These are phyloP conservation scores for Coemansia aciculifera DNA, from an alignment of 192 early-diverging fungal species.

Conservation along the genomic window DNA sequence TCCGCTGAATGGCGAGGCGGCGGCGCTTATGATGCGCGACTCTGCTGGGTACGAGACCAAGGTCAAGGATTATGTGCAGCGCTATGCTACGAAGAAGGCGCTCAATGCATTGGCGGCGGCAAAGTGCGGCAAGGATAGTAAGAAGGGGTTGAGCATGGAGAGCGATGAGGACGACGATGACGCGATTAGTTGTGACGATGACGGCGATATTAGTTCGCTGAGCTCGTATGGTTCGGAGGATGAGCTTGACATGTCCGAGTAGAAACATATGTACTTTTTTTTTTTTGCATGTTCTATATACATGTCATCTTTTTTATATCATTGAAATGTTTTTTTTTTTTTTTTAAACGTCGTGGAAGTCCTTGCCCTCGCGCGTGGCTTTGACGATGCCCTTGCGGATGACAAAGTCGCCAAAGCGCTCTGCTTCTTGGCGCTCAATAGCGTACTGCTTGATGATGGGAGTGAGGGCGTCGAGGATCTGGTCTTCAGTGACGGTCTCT, in stretches of 20 bases:
- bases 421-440: slow-evolving; percentile 65
- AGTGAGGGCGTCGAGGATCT: slow-evolving; percentile 75
- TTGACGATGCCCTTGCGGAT: slow-evolving; percentile 86
- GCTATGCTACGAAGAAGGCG: slow-evolving; percentile 57
- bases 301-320: background rate
- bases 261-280: slow-evolving; percentile 5
- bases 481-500: slow-evolving; percentile 85
- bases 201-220: slow-evolving; percentile 72
- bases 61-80: slow-evolving; percentile 80
- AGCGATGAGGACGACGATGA: slow-evolving; percentile 52
- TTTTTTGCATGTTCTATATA: background rate
- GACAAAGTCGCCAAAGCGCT: slow-evolving; percentile 95
- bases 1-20: slow-evolving; percentile 98
- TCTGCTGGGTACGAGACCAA: slow-evolving; percentile 84
- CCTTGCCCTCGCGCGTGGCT: slow-evolving; percentile 70
- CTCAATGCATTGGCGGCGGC: slow-evolving; percentile 1
- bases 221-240: slow-evolving; percentile 79
- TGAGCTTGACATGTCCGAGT: slow-evolving; percentile 68
- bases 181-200: slow-evolving; percentile 42
- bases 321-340: too few relatives aligned
- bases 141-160: slow-evolving; percentile 47
- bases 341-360: slow-evolving; percentile 67
- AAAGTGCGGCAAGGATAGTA: slow-evolving; percentile 39
- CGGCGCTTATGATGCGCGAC: slow-evolving; percentile 95
- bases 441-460: slow-evolving; percentile 85